These are phyloP conservation scores for Abelmoschus esculentus DNA, from an alignment of 345 rosid genomes.

Conservation along the genomic window DNA sequence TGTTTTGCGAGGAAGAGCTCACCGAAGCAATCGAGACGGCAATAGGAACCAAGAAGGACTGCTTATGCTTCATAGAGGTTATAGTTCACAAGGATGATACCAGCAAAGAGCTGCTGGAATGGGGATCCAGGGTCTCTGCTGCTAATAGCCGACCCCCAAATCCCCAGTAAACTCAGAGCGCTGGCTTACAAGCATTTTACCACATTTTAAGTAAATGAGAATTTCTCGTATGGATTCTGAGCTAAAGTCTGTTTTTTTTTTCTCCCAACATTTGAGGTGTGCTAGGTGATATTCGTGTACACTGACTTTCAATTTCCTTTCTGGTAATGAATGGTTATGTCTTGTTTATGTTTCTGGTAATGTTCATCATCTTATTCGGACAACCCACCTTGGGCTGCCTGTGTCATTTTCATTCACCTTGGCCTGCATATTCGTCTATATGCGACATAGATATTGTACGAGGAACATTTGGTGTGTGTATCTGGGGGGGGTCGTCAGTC, in stretches of 20 bases:
- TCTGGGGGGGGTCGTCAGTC: no score
- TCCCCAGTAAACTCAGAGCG: slow-evolving; percentile 34
- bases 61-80: slow-evolving; percentile 73
- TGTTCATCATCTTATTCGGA: neutral
- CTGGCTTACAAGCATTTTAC: neutral
- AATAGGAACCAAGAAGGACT: slow-evolving; percentile 47
- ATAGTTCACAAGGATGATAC: slow-evolving; percentile 74
- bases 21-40: slow-evolving; percentile 48
- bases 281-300: neutral
- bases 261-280: neutral
- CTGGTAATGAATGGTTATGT: neutral
- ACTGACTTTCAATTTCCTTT: neutral
- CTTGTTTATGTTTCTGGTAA: neutral
- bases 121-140: slow-evolving; percentile 73
- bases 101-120: slow-evolving; percentile 74
- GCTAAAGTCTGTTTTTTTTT: neutral
- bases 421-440: no score
- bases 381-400: neutral
- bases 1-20: slow-evolving; percentile 55
- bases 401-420: no score
- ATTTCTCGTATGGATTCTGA: neutral
- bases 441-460: no score
- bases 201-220: neutral
- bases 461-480: no score
- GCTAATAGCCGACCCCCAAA: slow-evolving; percentile 78